These are phyloP conservation scores for Globisporangium nagaii DNA, from an alignment of 352 stramenopile species.

Conservation along the genomic window DNA sequence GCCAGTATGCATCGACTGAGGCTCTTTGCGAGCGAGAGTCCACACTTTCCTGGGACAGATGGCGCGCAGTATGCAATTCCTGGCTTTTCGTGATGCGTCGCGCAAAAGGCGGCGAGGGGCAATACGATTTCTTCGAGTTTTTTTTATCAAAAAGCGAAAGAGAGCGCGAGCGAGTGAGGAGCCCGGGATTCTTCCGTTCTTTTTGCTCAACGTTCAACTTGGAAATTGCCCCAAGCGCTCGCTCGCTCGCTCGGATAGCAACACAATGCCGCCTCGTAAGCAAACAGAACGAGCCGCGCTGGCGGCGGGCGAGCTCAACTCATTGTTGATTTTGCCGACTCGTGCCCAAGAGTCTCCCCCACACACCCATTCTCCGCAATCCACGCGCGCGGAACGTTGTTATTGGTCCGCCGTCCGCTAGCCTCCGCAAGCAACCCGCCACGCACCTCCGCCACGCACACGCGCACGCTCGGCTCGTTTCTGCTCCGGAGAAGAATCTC, in stretches of 20 bases:
- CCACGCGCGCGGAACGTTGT: not conserved
- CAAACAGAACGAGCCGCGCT: too few species aligned
- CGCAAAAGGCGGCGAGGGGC: not conserved
- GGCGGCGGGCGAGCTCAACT: too few species aligned
- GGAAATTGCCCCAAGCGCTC: not conserved
- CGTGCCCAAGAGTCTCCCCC: conserved; percentile 6
- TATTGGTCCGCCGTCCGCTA: conserved; percentile 7
- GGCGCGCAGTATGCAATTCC: not conserved
- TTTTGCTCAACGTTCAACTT: conserved; percentile 12
- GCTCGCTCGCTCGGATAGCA: too few species aligned
- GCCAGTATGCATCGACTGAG: not conserved
- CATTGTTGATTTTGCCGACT: conserved; percentile 52
- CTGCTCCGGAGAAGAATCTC: conserved; percentile 7
- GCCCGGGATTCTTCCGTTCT: conserved; percentile 6
- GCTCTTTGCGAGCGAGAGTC: not conserved
- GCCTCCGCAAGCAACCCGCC: not conserved
- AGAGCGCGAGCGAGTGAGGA: conserved; percentile 5
- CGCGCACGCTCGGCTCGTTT: conserved; percentile 6
- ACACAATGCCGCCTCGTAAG: too few species aligned
- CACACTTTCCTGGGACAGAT: not conserved
- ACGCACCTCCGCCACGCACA: too few species aligned
- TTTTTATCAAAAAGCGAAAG: conserved; percentile 6
- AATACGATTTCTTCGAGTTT: conserved; percentile 7
- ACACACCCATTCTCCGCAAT: too few species aligned
- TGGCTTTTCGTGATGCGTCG: conserved; percentile 1